These are phyloP conservation scores for Austroboletus festivus DNA, from an alignment of 768 basidiomycete species.

Conservation along the genomic window DNA sequence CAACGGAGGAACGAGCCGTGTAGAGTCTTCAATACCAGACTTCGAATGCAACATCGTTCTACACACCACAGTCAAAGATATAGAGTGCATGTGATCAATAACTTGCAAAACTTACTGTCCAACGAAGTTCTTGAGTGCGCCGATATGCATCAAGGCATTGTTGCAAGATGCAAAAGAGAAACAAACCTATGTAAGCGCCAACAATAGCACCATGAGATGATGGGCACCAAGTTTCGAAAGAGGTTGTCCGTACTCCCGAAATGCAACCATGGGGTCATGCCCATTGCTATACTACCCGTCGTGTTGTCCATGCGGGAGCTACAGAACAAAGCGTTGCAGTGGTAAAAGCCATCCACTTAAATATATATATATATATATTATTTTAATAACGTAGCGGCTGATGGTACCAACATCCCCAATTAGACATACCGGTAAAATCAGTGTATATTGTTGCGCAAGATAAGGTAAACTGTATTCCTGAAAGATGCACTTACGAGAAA, in stretches of 20 bases:
- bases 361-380: too few relatives aligned
- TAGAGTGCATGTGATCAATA: not conserved
- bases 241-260: constrained; percentile 63
- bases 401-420: too few relatives aligned
- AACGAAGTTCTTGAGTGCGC: constrained; percentile 49
- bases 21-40: too few relatives aligned
- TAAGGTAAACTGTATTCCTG: too few relatives aligned
- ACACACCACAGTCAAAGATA: constrained; percentile 8
- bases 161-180: constrained; percentile 66
- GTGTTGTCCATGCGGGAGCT: constrained; percentile 6
- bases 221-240: constrained; percentile 67
- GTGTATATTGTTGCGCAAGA: too few relatives aligned
- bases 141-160: constrained; percentile 63
- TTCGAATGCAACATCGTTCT: too few relatives aligned
- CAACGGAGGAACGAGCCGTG: constrained; percentile 58
- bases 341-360: not conserved
- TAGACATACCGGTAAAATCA: too few relatives aligned
- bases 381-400: too few relatives aligned
- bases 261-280: constrained; percentile 71
- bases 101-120: constrained; percentile 52
- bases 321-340: not conserved
- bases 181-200: constrained; percentile 71
- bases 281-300: constrained; percentile 12
- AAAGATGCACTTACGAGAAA: too few relatives aligned
- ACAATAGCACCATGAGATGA: constrained; percentile 65